phyloP scores from a whole-genome alignment of 1,139 yeast species.

The Blastobotrys buckinghamii region DNA sequence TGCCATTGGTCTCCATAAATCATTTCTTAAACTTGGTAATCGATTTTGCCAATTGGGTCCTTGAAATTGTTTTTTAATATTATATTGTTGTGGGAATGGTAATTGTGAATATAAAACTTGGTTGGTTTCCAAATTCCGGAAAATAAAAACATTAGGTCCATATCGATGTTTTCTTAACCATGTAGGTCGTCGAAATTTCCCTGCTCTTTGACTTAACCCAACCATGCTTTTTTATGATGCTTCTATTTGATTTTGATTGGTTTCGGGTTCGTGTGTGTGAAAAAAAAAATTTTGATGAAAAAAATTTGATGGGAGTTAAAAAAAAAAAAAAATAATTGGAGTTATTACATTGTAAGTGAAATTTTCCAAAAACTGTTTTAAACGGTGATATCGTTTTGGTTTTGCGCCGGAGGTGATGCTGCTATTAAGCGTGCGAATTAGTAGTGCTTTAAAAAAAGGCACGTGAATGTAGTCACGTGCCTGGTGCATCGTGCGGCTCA shows the following conservation, averaged over 20 bases:
- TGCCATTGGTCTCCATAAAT: conserved; percentile 88
- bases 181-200: conserved; percentile 22
- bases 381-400: too few relatives aligned
- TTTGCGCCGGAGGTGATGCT: too few relatives aligned
- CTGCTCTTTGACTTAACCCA: conserved; percentile 15
- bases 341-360: too few relatives aligned
- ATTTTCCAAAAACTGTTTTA: too few relatives aligned
- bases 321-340: too few relatives aligned
- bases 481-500: too few relatives aligned
- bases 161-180: conserved; percentile 51
- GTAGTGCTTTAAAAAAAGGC: too few relatives aligned
- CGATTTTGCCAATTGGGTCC: conserved; percentile 89
- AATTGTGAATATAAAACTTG: conserved; percentile 87
- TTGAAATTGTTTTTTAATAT: conserved; percentile 57
- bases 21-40: conserved; percentile 68
- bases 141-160: conserved; percentile 79
- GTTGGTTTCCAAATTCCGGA: conserved; percentile 81
- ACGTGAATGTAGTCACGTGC: too few relatives aligned
- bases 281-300: not conserved
- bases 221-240: conserved; percentile 12
- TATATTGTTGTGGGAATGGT: conserved; percentile 54
- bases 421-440: too few relatives aligned
- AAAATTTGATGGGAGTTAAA: too few relatives aligned
- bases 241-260: not conserved
- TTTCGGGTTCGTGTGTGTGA: not conserved